A percentile compares a stretch with the other conserved stretches of the same genome.
Evolutionary conservation across 805 yeast species (phyloP).

Genomic region (Yamadazyma paraphyllophila): DNA sequence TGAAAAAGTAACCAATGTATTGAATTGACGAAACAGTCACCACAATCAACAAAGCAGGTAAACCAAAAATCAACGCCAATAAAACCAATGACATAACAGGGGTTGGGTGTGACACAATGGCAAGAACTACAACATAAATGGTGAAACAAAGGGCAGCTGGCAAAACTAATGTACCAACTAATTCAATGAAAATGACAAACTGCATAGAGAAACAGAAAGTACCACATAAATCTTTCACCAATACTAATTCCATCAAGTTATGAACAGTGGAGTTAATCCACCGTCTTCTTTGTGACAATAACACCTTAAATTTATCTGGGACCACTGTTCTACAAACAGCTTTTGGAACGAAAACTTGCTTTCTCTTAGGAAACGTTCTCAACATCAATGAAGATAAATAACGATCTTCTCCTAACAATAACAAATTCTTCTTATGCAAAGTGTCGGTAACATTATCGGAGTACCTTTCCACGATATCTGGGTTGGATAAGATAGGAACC

Average conservation of each 20-base stretch:
- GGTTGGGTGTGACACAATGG: constrained; percentile 70
- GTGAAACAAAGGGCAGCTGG: constrained; percentile 89
- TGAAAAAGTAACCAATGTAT: constrained; percentile 74
- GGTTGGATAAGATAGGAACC: constrained; percentile 92
- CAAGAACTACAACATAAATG: constrained; percentile 67
- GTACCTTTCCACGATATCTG: constrained; percentile 89
- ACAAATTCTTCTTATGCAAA: constrained; percentile 79
- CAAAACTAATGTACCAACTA: constrained; percentile 81
- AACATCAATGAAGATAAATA: constrained; percentile 82
- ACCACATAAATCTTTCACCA: constrained; percentile 87
- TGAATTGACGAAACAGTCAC: constrained; percentile 73
- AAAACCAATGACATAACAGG: constrained; percentile 75
- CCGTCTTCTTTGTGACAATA: constrained; percentile 90
- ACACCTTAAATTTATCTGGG: constrained; percentile 76
- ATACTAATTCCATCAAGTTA: constrained; percentile 80
- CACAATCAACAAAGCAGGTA: constrained; percentile 80
- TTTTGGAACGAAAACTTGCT: constrained; percentile 81
- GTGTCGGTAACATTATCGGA: constrained; percentile 83
- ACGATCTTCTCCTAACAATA: constrained; percentile 88
- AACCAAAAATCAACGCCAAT: constrained; percentile 75
- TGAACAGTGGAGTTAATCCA: constrained; percentile 97
- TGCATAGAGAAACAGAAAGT: constrained; percentile 95
- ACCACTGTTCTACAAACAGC: constrained; percentile 91
- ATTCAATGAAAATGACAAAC: constrained; percentile 78
- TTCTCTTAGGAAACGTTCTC: constrained; percentile 84